Evolutionary conservation across 805 yeast genomes (phyloP).

Genomic region (Ogataea trehaloabstinens): DNA sequence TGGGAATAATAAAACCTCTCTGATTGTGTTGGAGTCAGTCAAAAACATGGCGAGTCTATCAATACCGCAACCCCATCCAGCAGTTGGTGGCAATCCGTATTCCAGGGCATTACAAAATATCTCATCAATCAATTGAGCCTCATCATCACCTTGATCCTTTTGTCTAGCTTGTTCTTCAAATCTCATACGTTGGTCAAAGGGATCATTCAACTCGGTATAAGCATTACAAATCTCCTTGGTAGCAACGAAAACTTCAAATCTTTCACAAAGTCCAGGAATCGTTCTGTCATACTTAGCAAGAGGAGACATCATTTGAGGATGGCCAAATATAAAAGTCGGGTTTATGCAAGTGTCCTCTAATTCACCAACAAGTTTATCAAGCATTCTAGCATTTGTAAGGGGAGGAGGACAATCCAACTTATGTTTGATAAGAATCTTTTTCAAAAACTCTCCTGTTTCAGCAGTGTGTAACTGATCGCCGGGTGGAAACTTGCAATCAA

Average conservation of each 20-base stretch:
- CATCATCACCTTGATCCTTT: conserved; percentile 98
- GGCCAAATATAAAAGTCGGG: conserved; percentile 98
- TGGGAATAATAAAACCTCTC: conserved; percentile 98
- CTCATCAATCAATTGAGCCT: conserved; percentile 95
- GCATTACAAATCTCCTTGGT: conserved; percentile 98
- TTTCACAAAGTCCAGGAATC: conserved; percentile 92
- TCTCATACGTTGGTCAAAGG: conserved; percentile 95
- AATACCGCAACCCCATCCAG: conserved; percentile 99
- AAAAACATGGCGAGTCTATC: conserved; percentile 98
- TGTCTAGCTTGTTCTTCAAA: conserved; percentile 99
- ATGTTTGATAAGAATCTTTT: conserved; percentile 71
- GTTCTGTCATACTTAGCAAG: conserved; percentile 94
- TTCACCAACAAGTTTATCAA: conserved; percentile 96
- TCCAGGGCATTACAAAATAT: conserved; percentile 96
- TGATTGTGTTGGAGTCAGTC: conserved; percentile 92
- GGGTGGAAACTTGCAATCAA: conserved; percentile 87
- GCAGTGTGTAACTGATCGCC: conserved; percentile 93
- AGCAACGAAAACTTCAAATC: conserved; percentile 97
- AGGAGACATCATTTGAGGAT: conserved; percentile 99
- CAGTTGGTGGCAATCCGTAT: conserved; percentile 98
- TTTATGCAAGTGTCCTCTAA: conserved; percentile 91
- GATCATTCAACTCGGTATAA: conserved; percentile 98
- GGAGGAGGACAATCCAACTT: conserved; percentile 86
- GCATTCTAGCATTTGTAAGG: conserved; percentile 96
- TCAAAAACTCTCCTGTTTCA: conserved; percentile 89